Conservation (phyloP, 2,329 filamentous ascomycete genomes). For the Fusarium napiforme region DNA sequence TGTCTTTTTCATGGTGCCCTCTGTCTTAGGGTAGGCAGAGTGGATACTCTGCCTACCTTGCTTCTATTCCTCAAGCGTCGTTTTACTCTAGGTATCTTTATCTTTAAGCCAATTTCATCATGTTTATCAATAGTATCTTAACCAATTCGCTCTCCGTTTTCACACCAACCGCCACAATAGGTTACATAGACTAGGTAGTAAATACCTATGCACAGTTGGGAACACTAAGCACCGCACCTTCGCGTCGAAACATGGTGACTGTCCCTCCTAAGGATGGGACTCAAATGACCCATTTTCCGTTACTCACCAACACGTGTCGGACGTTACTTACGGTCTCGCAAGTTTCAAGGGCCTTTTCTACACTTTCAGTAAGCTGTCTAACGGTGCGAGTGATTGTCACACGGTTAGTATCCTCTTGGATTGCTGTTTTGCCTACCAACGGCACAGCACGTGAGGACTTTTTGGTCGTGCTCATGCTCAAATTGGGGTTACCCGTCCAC, state of each 20-base stretch:
- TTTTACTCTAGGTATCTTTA: rapidly evolving
- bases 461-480: background rate
- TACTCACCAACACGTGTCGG: rapidly evolving
- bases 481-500: too few species aligned
- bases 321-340: rapidly evolving
- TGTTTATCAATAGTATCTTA: rapidly evolving
- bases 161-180: too few species aligned
- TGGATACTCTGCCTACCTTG: too few species aligned
- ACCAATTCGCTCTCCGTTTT: background rate
- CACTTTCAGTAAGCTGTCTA: background rate
- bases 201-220: background rate
- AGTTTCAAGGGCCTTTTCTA: background rate
- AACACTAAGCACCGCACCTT: background rate
- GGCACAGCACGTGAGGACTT: too few species aligned
- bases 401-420: background rate
- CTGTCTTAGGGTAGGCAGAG: too few species aligned
- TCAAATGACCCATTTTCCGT: background rate
- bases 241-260: background rate
- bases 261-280: background rate
- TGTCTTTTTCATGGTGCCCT: too few species aligned
- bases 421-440: background rate
- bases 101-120: too few species aligned
- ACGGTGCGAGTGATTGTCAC: background rate
- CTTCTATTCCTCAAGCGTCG: rapidly evolving
- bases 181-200: too few species aligned